Conservation (phyloP, 129 eudicot species). For the Deinandra increscens region DNA sequence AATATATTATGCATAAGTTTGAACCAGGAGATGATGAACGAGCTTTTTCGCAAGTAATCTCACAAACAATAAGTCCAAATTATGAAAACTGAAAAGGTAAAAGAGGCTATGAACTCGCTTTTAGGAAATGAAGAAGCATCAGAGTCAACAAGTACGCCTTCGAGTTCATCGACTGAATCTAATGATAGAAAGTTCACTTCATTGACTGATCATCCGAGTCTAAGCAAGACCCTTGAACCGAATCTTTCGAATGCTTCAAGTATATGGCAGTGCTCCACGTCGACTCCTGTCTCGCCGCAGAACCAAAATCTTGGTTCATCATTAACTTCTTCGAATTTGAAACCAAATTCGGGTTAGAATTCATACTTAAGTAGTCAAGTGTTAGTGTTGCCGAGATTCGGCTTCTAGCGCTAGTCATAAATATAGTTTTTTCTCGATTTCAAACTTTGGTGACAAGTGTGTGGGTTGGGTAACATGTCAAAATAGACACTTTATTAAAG, state of each 20-base stretch:
- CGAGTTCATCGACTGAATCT: constrained; percentile 10
- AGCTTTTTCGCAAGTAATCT: constrained; percentile 65
- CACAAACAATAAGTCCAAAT: constrained; percentile 74
- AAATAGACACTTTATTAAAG: too few relatives aligned
- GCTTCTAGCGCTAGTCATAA: neutral
- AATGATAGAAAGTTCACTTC: neutral
- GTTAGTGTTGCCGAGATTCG: constrained; percentile 2
- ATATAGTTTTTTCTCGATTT: neutral
- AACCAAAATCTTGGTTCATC: neutral
- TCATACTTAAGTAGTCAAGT: neutral
- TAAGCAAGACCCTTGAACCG: constrained; percentile 15
- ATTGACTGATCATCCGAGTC: neutral
- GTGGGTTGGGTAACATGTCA: neutral
- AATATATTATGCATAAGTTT: constrained; percentile 60
- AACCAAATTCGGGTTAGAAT: constrained; percentile 9
- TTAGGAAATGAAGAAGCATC: constrained; percentile 52
- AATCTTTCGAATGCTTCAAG: constrained; percentile 16
- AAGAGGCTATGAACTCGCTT: constrained; percentile 57
- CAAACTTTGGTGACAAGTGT: neutral
- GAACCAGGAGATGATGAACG: constrained; percentile 86
- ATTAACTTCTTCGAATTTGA: neutral
- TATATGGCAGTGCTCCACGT: neutral
- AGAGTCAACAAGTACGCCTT: constrained; percentile 14
- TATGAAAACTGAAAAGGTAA: constrained; percentile 46
- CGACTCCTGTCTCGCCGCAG: constrained; percentile 7